Conservation (phyloP, 495 filamentous ascomycete genomes). For the Penicillium tannophilum region DNA sequence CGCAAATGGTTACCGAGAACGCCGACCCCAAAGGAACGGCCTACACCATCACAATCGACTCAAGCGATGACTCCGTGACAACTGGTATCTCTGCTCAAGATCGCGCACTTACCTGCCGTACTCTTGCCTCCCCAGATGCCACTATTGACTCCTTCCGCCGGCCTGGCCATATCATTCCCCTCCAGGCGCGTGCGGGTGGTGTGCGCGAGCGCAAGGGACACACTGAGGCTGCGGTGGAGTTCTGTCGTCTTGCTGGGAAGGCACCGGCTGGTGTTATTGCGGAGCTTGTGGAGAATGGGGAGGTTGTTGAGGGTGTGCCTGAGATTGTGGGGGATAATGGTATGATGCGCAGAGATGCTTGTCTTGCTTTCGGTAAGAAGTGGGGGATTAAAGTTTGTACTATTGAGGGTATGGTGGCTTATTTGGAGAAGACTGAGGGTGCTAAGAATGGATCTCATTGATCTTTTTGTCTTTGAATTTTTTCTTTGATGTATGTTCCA, state of each 20-base stretch:
- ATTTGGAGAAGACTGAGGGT: conserved; percentile 63
- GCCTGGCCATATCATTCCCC: conserved; percentile 89
- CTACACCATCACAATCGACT: conserved; percentile 86
- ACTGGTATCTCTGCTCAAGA: conserved; percentile 93
- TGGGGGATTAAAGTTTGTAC: conserved; percentile 95
- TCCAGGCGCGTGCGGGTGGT: conserved; percentile 78
- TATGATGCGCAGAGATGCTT: conserved; percentile 93
- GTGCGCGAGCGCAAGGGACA: conserved; percentile 79
- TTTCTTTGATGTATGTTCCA: not conserved
- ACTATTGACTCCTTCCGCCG: conserved; percentile 66
- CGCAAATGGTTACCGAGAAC: conserved; percentile 85
- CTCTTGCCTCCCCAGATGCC: conserved; percentile 68
- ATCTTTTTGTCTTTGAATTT: conserved; percentile 12
- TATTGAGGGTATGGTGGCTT: conserved; percentile 83
- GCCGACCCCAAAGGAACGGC: conserved; percentile 87
- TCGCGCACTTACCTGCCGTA: conserved; percentile 76
- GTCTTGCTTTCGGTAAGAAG: conserved; percentile 80
- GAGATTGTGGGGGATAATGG: conserved; percentile 62
- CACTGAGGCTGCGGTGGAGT: conserved; percentile 89
- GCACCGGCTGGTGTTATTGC: conserved; percentile 77
- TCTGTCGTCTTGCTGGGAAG: conserved; percentile 80
- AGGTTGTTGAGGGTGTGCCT: conserved; percentile 60
- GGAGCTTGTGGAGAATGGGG: conserved; percentile 81
- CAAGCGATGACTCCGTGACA: conserved; percentile 67
- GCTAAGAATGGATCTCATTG: conserved; percentile 43